phyloP scores from a whole-genome alignment of 1,139 yeast genomes.

The Magnusiomyces sp. region DNA sequence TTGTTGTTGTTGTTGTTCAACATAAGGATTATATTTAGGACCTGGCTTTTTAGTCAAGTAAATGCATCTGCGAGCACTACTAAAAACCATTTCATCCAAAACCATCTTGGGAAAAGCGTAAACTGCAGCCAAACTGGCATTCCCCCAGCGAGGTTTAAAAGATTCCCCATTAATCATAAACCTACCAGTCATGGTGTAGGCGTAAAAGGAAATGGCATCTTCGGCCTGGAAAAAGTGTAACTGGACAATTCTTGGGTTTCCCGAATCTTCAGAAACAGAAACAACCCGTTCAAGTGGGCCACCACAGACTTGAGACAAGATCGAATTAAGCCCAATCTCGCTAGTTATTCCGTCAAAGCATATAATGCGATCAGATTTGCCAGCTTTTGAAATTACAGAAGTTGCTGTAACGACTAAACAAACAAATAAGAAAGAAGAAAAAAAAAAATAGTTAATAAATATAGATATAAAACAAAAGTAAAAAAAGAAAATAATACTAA shows the following conservation, averaged over 20 bases:
- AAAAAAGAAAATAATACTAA: background rate
- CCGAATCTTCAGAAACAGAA: constrained; percentile 15
- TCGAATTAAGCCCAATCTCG: constrained; percentile 40
- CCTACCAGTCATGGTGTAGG: constrained; percentile 47
- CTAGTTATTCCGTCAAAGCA: constrained; percentile 35
- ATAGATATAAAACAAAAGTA: background rate
- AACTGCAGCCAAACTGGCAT: constrained; percentile 12
- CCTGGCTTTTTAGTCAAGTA: background rate
- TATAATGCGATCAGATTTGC: constrained; percentile 20
- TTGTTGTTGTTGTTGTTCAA: background rate
- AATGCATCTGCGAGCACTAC: constrained; percentile 35
- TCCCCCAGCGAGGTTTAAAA: constrained; percentile 35
- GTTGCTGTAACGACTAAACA: background rate
- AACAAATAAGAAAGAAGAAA: too few species aligned
- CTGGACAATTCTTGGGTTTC: constrained; percentile 32
- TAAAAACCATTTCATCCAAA: constrained; percentile 28
- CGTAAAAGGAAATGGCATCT: constrained; percentile 50
- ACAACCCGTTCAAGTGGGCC: constrained; percentile 62
- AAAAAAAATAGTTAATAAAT: background rate
- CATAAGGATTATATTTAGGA: background rate
- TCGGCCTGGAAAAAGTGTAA: constrained; percentile 46
- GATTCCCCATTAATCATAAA: constrained; percentile 54
- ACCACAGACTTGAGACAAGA: constrained; percentile 56
- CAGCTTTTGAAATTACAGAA: background rate
- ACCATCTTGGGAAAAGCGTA: constrained; percentile 27